Conservation (phyloP, 1,284 basidiomycete genomes). For the Macrocybe sp. region DNA sequence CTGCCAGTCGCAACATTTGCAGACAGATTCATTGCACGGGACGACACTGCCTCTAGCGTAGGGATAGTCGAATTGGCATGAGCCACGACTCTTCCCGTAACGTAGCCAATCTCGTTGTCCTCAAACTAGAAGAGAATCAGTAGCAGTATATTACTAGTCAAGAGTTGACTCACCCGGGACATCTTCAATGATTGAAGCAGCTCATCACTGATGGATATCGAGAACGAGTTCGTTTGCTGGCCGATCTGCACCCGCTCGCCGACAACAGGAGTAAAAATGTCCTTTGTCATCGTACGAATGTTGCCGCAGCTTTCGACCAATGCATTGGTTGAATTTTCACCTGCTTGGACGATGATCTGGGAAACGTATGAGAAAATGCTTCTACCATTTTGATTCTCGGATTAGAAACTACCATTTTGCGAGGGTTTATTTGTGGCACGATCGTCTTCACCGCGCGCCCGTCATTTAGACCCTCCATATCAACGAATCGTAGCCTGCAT, state of each 20-base stretch:
- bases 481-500: constrained; percentile 87
- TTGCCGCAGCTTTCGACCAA: constrained; percentile 78
- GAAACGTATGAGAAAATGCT: constrained; percentile 5
- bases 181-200: constrained; percentile 78
- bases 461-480: constrained; percentile 95
- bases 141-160: constrained; percentile 8
- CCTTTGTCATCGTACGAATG: constrained; percentile 84
- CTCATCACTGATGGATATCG: constrained; percentile 89
- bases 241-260: constrained; percentile 86
- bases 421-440: constrained; percentile 92
- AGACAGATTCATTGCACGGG: constrained; percentile 24
- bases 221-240: constrained; percentile 93
- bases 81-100: constrained; percentile 79
- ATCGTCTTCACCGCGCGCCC: constrained; percentile 96
- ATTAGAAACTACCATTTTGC: constrained; percentile 72
- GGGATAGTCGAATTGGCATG: constrained; percentile 77
- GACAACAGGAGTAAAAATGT: constrained; percentile 77
- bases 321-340: constrained; percentile 57
- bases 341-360: constrained; percentile 88
- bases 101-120: constrained; percentile 93
- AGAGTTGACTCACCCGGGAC: constrained; percentile 65
- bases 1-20: constrained; percentile 21
- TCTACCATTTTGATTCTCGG: neutral
- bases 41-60: constrained; percentile 55
- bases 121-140: constrained; percentile 67